Base-by-base conservation (phyloP, 192 early-diverging fungal species). In the Coemansia asiatica region DNA sequence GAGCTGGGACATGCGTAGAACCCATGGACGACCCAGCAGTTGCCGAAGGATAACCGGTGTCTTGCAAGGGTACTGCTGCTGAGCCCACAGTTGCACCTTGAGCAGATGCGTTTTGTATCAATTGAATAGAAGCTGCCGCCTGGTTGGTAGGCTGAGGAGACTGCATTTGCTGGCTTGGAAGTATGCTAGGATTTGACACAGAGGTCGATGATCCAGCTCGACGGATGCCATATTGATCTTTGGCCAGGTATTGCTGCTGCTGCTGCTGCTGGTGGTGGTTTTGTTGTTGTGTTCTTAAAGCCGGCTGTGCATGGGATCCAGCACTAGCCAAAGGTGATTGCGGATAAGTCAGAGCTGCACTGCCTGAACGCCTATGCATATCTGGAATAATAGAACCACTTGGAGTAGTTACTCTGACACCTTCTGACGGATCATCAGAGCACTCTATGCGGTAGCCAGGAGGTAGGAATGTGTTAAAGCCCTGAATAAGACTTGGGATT, bases 391-490 rank as follows among this genome's bases (percentile, higher is more conserved):
- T 69, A 21, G 76, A 72, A 0, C 89, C 89, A 25, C 85, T 86
- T 25, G 96, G 96, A 1, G 96, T 96, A 1, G 90, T 95, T 15
- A 98, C 96, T 28, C 88, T 83, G 55, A 98, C 92, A 40, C 85
- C 83, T 55, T 95, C 92, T 15, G 83, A 66, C 4, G 91, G 89
- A 69, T 94, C 92, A 36, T 83, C 88, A 0, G 91, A 89, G 65
- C 93, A 90, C 73, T 98, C 95, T 56, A 99, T 94, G 57, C 90
- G 88, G 70, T 97, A 99, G 0, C 97, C 97, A 16, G 95, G 93
- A n/a, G 97, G 97, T 63, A 99, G 69, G 67, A 99, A 99, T 1
- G 97, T 97, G 81, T 99, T 99, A 81, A 99, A 99, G 19, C 97
- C 97, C 55, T 89, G 92, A 35, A 99, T 97, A 50, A 99, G 82